Conservation (phyloP, 768 basidiomycete species). For the Tulasnella calospora region DNA sequence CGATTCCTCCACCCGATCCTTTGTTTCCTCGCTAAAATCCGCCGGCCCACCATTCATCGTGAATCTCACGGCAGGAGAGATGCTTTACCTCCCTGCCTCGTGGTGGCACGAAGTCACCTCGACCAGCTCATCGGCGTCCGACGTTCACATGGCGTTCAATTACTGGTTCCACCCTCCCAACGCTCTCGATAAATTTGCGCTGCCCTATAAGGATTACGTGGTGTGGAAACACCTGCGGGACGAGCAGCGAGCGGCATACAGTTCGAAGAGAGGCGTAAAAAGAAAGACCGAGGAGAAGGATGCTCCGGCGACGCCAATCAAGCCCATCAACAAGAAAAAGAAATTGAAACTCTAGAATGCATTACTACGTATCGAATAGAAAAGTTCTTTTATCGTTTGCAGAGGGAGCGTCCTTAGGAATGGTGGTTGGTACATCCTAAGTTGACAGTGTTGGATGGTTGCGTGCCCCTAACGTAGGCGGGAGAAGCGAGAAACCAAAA, state of each 20-base stretch:
- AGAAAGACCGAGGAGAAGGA: neutral
- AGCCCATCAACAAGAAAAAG: neutral
- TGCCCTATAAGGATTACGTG: neutral
- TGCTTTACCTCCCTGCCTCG: constrained; percentile 18
- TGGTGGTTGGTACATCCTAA: too few species aligned
- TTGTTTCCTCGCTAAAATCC: neutral
- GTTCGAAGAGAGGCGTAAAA: neutral
- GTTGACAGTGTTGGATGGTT: too few species aligned
- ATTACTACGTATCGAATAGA: too few species aligned
- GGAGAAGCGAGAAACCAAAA: too few species aligned
- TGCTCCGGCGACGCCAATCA: neutral
- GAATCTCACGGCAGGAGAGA: constrained; percentile 2
- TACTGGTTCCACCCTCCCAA: constrained; percentile 21
- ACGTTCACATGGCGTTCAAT: constrained; percentile 19
- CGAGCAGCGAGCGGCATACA: neutral
- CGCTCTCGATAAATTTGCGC: neutral
- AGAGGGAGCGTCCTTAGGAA: too few species aligned
- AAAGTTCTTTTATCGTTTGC: too few species aligned
- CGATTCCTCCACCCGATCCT: neutral
- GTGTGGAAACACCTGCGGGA: neutral
- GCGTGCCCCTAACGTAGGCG: too few species aligned
- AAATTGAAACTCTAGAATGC: neutral
- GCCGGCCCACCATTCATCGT: constrained; percentile 9
- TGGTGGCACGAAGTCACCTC: constrained; percentile 25
- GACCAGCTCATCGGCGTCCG: neutral